phyloP scores from a whole-genome alignment of 805 yeast species.

The Starmerella geochares region DNA sequence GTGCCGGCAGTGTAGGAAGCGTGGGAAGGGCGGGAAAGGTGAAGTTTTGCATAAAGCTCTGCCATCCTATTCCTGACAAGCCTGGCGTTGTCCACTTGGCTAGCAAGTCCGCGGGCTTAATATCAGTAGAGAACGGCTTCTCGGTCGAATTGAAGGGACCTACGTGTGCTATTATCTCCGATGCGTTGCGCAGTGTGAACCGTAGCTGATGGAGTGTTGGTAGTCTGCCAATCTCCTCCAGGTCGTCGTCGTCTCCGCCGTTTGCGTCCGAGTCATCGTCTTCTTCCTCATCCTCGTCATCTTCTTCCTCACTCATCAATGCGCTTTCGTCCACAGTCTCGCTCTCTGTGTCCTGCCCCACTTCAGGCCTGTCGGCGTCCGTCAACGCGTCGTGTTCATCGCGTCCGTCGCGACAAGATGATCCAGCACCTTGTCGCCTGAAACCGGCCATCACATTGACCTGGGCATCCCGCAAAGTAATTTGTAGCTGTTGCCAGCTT shows the following conservation, averaged over 20 bases:
- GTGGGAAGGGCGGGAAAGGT: not conserved
- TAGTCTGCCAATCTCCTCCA: constrained; percentile 21
- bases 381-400: not conserved
- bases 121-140: not conserved
- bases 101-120: constrained; percentile 17
- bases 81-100: constrained; percentile 19
- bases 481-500: constrained; percentile 20
- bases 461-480: constrained; percentile 17
- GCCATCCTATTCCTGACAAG: constrained; percentile 11
- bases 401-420: not conserved
- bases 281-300: constrained; percentile 6
- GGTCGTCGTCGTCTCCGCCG: constrained; percentile 15
- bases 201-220: constrained; percentile 23
- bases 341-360: not conserved
- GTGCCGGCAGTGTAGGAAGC: not conserved
- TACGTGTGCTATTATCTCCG: constrained; percentile 10
- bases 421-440: not conserved
- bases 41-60: constrained; percentile 16
- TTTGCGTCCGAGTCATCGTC: constrained; percentile 8
- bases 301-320: not conserved
- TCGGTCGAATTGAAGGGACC: not conserved
- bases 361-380: not conserved
- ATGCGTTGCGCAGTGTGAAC: constrained; percentile 19
- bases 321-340: not conserved
- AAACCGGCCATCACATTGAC: constrained; percentile 20